Percentiles rank a stretch among this genome's conserved stretches.
These are phyloP conservation scores for Deakozyma indianensis DNA, from an alignment of 805 yeast genomes.

Conservation along the genomic window DNA sequence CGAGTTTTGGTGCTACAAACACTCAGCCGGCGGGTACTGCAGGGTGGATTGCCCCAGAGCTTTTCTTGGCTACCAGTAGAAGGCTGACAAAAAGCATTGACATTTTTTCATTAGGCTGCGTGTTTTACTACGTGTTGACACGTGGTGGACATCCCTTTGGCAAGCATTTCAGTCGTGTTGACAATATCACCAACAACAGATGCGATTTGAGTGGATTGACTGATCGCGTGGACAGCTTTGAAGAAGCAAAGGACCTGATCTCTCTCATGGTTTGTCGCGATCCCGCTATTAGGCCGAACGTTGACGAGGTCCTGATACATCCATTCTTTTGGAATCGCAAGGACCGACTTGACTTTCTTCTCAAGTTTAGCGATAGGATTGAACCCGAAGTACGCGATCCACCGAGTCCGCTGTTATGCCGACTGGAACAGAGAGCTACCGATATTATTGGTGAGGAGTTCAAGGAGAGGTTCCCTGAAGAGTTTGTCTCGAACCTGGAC, in stretches of 20 bases:
- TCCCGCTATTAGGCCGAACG: constrained; percentile 61
- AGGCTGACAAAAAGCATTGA: constrained; percentile 82
- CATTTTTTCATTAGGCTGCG: constrained; percentile 89
- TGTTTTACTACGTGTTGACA: constrained; percentile 72
- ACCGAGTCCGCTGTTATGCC: constrained; percentile 42
- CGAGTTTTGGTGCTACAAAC: constrained; percentile 84
- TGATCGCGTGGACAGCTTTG: constrained; percentile 25
- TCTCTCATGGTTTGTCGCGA: constrained; percentile 53
- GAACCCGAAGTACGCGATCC: constrained; percentile 77
- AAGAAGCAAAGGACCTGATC: constrained; percentile 64
- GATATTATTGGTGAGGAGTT: constrained; percentile 48
- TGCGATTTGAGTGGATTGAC: constrained; percentile 37
- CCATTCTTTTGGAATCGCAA: constrained; percentile 77
- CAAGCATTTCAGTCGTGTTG: constrained; percentile 76
- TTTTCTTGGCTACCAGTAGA: constrained; percentile 21
- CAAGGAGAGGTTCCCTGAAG: constrained; percentile 58
- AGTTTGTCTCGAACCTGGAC: constrained; percentile 70
- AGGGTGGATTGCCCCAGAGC: constrained; percentile 98
- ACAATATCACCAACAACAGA: constrained; percentile 62
- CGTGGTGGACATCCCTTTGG: constrained; percentile 92
- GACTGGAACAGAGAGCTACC: constrained; percentile 38
- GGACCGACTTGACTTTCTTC: constrained; percentile 66
- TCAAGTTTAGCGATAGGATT: constrained; percentile 81
- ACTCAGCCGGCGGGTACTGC: constrained; percentile 92
- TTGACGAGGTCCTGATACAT: constrained; percentile 53